A percentile compares a stretch with the other conserved stretches of the same genome.
phyloP scores from a whole-genome alignment of 495 filamentous ascomycete genomes.

The Aspergillus avenaceus region DNA sequence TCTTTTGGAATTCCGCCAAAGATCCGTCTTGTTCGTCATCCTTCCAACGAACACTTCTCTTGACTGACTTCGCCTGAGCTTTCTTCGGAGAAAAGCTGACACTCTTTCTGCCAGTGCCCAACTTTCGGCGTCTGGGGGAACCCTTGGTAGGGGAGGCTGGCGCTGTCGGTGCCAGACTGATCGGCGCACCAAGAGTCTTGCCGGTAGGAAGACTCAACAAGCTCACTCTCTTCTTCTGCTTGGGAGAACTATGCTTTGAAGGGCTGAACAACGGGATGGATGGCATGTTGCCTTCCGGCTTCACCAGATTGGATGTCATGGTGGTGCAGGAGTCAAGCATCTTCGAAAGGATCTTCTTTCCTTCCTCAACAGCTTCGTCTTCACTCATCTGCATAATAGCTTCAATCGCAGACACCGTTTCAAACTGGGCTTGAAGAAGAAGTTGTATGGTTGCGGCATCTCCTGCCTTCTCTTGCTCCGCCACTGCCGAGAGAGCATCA shows the following conservation, averaged over 20 bases:
- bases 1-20: slow-evolving; percentile 84
- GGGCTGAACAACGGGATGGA: slow-evolving; percentile 58
- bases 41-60: slow-evolving; percentile 84
- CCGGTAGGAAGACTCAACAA: slow-evolving; percentile 33
- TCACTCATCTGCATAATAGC: slow-evolving; percentile 77
- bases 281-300: slow-evolving; percentile 75
- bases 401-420: slow-evolving; percentile 76
- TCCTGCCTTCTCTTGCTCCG: slow-evolving; percentile 78
- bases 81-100: slow-evolving; percentile 85
- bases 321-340: slow-evolving; percentile 72
- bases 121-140: slow-evolving; percentile 78
- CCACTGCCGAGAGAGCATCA: slow-evolving; percentile 70
- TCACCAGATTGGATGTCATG: slow-evolving; percentile 76
- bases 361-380: slow-evolving; percentile 72
- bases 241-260: slow-evolving; percentile 64
- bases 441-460: slow-evolving; percentile 75
- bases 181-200: slow-evolving; percentile 23
- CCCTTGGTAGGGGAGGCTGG: slow-evolving; percentile 56
- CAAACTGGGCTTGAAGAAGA: slow-evolving; percentile 85
- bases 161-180: slow-evolving; percentile 35
- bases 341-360: slow-evolving; percentile 71
- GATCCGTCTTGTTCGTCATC: slow-evolving; percentile 84
- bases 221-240: slow-evolving; percentile 64
- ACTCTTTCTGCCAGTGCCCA: slow-evolving; percentile 65
- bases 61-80: slow-evolving; percentile 53